These are phyloP conservation scores for Euphorbia pulcherrima DNA, from an alignment of 345 rosid genomes.

Conservation along the genomic window DNA sequence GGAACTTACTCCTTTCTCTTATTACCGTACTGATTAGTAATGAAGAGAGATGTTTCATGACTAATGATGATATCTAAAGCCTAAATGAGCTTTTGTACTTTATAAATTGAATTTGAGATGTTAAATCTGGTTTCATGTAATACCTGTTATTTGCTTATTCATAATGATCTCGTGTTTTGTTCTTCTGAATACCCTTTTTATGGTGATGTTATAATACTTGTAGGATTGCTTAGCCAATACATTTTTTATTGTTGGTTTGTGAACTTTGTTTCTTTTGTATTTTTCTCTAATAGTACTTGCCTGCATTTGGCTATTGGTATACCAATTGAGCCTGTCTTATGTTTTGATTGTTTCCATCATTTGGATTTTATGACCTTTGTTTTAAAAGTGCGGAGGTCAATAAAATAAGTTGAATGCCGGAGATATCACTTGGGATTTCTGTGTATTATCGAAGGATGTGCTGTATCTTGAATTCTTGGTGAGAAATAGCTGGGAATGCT, in stretches of 20 bases:
- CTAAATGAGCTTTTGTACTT: slow-evolving; percentile 5
- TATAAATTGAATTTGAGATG: slow-evolving; percentile 10
- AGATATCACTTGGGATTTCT: not conserved
- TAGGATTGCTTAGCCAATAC: not conserved
- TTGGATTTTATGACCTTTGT: too few species aligned
- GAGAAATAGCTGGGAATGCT: not conserved
- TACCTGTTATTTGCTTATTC: not conserved
- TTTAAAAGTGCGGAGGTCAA: not conserved
- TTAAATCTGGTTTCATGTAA: slow-evolving; percentile 15
- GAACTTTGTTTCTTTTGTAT: not conserved
- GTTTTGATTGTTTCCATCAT: too few species aligned
- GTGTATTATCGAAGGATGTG: too few species aligned
- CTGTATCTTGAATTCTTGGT: not conserved
- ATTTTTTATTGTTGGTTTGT: too few species aligned
- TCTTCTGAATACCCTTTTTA: not conserved
- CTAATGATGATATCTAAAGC: slow-evolving; percentile 3
- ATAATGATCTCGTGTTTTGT: not conserved
- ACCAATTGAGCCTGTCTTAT: not conserved
- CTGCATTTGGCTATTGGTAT: not conserved
- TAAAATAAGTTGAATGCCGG: not conserved
- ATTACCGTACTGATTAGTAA: not conserved
- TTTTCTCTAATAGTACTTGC: not conserved
- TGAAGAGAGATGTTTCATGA: slow-evolving; percentile 11
- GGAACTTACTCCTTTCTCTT: not conserved
- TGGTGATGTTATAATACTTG: not conserved